A percentile compares a stretch with the other conserved stretches of the same genome.
Conservation (phyloP, 2,329 filamentous ascomycete species). For the Pezicula carpinea region DNA sequence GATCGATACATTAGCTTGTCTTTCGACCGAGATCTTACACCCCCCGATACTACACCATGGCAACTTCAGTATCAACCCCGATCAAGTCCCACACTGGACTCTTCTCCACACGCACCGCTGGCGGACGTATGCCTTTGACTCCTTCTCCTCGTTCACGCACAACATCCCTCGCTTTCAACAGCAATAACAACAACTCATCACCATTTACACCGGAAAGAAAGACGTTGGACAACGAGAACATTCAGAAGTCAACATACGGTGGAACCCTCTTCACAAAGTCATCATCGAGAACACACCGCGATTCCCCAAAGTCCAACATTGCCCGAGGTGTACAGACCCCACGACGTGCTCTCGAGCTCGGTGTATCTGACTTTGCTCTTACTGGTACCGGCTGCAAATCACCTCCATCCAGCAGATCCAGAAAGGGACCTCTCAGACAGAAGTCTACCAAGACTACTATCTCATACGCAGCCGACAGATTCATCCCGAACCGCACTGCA, state of each 20-base stretch:
- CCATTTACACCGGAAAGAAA: slow-evolving; percentile 70
- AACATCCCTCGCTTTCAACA: slow-evolving; percentile 41
- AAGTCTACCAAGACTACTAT: slow-evolving; percentile 70
- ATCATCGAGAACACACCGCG: slow-evolving; percentile 63
- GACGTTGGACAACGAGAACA: slow-evolving; percentile 48
- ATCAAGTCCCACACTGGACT: slow-evolving; percentile 92
- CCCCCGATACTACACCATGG: slow-evolving; percentile 59
- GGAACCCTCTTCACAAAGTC: slow-evolving; percentile 76
- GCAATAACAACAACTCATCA: slow-evolving; percentile 59
- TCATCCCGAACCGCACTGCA: slow-evolving; percentile 89
- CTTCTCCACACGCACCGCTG: slow-evolving; percentile 88
- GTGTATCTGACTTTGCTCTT: slow-evolving; percentile 87
- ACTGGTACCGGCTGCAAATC: slow-evolving; percentile 75
- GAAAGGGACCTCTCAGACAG: slow-evolving; percentile 48
- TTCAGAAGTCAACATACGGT: slow-evolving; percentile 70
- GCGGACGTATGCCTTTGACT: slow-evolving; percentile 90
- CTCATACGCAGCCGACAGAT: slow-evolving; percentile 80
- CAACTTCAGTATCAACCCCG: slow-evolving; percentile 81
- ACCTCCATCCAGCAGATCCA: slow-evolving; percentile 50
- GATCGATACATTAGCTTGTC: slow-evolving; percentile 46
- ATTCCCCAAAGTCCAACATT: slow-evolving; percentile 97
- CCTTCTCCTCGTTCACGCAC: slow-evolving; percentile 74
- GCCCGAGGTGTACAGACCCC: slow-evolving; percentile 70
- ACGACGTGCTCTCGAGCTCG: slow-evolving; percentile 78
- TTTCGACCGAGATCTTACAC: slow-evolving; percentile 37